These are phyloP conservation scores for Taphrina betulina DNA, from an alignment of 1,139 yeast genomes.

Conservation along the genomic window DNA sequence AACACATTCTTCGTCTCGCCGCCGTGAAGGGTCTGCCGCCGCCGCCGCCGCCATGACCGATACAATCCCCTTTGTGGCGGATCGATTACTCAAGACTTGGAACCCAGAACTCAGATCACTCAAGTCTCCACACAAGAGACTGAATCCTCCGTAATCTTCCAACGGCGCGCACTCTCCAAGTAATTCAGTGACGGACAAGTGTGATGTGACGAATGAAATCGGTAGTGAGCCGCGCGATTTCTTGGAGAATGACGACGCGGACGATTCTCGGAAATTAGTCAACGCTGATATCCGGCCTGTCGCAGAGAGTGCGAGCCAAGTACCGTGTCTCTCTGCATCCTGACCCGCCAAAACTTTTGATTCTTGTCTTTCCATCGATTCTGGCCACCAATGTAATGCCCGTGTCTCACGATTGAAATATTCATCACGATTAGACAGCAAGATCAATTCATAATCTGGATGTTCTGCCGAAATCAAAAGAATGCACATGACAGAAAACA, in stretches of 20 bases:
- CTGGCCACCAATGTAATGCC: conserved; percentile 56
- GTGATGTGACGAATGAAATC: conserved; percentile 56
- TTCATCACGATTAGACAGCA: conserved; percentile 85
- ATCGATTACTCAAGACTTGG: conserved; percentile 45
- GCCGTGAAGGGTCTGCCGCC: conserved; percentile 4
- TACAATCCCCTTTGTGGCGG: conserved; percentile 27
- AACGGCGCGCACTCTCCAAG: conserved; percentile 41
- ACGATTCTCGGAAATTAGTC: conserved; percentile 63
- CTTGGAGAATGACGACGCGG: conserved; percentile 43
- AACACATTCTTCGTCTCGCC: conserved; percentile 42
- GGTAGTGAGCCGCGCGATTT: conserved; percentile 69
- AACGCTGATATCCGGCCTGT: conserved; percentile 69
- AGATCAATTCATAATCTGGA: conserved; percentile 53
- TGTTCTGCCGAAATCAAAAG: conserved; percentile 35
- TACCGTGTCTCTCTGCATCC: conserved; percentile 80
- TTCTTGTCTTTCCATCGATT: conserved; percentile 37
- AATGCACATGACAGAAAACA: conserved; percentile 38
- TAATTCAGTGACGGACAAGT: conserved; percentile 52
- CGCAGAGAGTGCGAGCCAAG: conserved; percentile 81
- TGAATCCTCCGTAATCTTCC: conserved; percentile 67
- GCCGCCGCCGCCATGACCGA: too few relatives aligned
- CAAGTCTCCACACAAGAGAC: conserved; percentile 68
- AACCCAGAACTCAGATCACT: conserved; percentile 37
- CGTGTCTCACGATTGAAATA: conserved; percentile 70
- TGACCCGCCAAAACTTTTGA: conserved; percentile 61